Conservation (phyloP, 805 yeast genomes). For the Metschnikowia rubicola region DNA sequence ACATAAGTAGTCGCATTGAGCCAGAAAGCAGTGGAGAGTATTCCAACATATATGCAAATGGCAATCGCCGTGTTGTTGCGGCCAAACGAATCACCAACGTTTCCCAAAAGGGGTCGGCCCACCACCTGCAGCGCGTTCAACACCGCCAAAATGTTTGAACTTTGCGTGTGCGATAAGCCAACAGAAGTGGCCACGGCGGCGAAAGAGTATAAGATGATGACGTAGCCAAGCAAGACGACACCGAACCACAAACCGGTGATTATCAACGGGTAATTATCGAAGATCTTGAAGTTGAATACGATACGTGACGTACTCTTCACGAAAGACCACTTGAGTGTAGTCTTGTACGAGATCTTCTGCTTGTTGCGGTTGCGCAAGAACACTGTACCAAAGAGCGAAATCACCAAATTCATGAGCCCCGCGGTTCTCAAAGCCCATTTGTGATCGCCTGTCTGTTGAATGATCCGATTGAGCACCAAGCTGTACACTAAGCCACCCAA, state of each 20-base stretch:
- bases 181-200: conserved; percentile 37
- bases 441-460: conserved; percentile 38
- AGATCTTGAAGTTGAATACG: conserved; percentile 34
- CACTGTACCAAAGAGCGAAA: conserved; percentile 34
- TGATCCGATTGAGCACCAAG: conserved; percentile 38
- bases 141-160: conserved; percentile 32
- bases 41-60: conserved; percentile 22
- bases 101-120: conserved; percentile 51
- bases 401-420: conserved; percentile 31
- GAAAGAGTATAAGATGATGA: conserved; percentile 33
- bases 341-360: conserved; percentile 23
- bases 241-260: conserved; percentile 34
- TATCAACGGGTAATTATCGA: conserved; percentile 23
- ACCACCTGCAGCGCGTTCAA: conserved; percentile 43
- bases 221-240: conserved; percentile 36
- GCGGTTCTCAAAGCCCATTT: conserved; percentile 43
- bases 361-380: conserved; percentile 46
- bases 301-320: conserved; percentile 24
- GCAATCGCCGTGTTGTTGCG: conserved; percentile 34
- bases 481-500: conserved; percentile 51
- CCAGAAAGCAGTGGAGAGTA: conserved; percentile 37
- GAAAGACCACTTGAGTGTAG: conserved; percentile 21
- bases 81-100: conserved; percentile 46
- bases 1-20: conserved; percentile 33
- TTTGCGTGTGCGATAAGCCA: conserved; percentile 42